Evolutionary conservation across 441 rosid genomes (phyloP).

Genomic region (Jatropha podagrica): DNA sequence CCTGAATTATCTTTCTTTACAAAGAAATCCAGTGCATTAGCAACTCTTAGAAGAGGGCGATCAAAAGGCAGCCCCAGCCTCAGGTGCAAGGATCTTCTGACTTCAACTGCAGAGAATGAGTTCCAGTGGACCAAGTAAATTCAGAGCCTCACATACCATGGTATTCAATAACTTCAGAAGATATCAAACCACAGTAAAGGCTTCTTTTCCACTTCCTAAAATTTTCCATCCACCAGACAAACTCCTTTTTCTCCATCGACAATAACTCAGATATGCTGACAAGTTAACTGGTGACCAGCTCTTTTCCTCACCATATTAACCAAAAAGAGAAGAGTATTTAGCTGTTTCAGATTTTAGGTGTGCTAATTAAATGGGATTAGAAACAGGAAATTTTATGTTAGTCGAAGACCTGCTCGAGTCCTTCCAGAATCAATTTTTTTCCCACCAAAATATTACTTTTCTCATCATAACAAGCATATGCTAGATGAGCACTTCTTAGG

Average conservation of each 20-base stretch:
- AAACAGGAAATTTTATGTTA: neutral
- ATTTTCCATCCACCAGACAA: slow-evolving; percentile 6
- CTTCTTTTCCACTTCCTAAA: neutral
- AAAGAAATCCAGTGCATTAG: slow-evolving; percentile 68
- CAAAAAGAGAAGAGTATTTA: neutral
- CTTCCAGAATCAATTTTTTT: neutral
- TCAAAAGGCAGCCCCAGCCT: slow-evolving; percentile 85
- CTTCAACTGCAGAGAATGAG: slow-evolving; percentile 56
- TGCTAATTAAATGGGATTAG: neutral
- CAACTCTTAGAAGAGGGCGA: slow-evolving; percentile 83
- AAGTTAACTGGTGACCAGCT: neutral
- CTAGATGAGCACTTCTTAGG: neutral
- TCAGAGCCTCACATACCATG: neutral
- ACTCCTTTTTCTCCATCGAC: neutral
- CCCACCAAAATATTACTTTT: neutral
- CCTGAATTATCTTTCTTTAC: slow-evolving; percentile 36
- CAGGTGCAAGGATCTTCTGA: slow-evolving; percentile 69
- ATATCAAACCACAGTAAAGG: slow-evolving; percentile 4
- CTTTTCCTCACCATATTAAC: neutral
- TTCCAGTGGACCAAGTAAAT: slow-evolving; percentile 10
- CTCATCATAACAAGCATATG: neutral
- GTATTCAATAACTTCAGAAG: neutral
- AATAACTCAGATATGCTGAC: neutral
- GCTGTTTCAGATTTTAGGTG: neutral
- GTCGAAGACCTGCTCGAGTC: neutral